Percentiles rank a stretch among this genome's conserved stretches.
Conservation (phyloP, 192 early-diverging fungal genomes). For the Phycomyces blakesleeanus region DNA sequence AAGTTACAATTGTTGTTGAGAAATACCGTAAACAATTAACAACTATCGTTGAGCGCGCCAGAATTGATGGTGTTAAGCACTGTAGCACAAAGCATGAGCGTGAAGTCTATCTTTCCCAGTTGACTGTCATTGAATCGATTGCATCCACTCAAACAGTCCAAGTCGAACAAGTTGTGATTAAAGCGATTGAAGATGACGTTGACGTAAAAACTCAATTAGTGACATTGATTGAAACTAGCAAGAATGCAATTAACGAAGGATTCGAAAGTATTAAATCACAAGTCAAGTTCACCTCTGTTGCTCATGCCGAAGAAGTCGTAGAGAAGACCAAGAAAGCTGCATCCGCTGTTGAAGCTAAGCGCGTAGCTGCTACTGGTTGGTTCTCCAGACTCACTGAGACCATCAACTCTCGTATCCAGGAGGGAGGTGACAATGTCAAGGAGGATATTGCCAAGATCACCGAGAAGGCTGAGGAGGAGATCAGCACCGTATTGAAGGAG, state of each 20-base stretch:
- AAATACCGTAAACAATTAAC: constrained; percentile 5
- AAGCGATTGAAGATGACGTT: background rate
- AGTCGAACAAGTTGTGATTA: constrained; percentile 15
- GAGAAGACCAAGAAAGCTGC: constrained; percentile 6
- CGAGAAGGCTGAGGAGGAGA: background rate
- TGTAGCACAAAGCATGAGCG: background rate
- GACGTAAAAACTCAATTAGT: constrained; percentile 11
- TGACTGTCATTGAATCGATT: constrained; percentile 2
- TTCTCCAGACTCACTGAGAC: constrained; percentile 1
- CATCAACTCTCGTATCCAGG: constrained; percentile 1
- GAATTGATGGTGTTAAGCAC: background rate
- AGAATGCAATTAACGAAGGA: constrained; percentile 6
- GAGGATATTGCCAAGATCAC: constrained; percentile 14
- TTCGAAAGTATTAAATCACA: constrained; percentile 12
- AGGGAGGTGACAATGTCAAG: constrained; percentile 13
- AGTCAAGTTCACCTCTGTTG: background rate
- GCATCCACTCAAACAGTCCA: constrained; percentile 4
- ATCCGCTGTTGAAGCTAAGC: constrained; percentile 8
- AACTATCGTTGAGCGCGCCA: constrained; percentile 13
- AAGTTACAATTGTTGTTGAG: constrained; percentile 4
- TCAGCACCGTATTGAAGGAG: constrained; percentile 11
- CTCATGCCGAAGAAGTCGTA: constrained; percentile 2
- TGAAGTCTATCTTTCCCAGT: background rate
- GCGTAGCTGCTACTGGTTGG: constrained; percentile 2
- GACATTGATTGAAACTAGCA: background rate